Base-by-base conservation (phyloP, 352 stramenopile species). In the Globisporangium radiosum region DNA sequence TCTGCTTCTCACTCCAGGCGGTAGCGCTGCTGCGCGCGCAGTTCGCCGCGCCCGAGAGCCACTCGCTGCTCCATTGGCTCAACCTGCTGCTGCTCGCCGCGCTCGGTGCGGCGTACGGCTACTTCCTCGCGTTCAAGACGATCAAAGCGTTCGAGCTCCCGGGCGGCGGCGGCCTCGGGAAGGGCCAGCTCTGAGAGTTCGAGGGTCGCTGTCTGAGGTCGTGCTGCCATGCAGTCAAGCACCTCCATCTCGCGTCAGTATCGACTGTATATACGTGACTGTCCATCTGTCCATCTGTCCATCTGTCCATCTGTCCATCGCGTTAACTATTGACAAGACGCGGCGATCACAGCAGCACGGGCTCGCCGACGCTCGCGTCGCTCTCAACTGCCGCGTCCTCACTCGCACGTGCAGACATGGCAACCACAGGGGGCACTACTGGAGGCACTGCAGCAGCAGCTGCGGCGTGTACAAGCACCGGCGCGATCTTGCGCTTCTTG, bases 121-220 rank as follows among this genome's bases (percentile, higher is more conserved):
- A 92, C 69, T 92, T 94, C 56, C 73, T 94, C 39, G 60, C 80
- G 44, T 92, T 91, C 72, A 92, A 90, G 76, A 90, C 85, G 57
- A 92, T 92, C 67, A 94, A 94, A 69, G 82, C 81, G 33, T 94
- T 94, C 53, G 85, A 94, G 61, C 68, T 94, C 33, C 85, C 85
- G 0, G 51, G 58, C 40, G 48, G 45, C 4, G 47, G 54, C 19
- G 79, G 76, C 52, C 71, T 76, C 51, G 69, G 79, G 47, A 89
- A 87, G 58, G 67, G 69, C 14, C 39, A 69, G 25, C 60, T 87
- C 40, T 91, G 64, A 82, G 38, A 3, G 6, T 17, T 7, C 43
- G 25, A 33, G 25, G 11, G 10, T 47, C 42, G 5, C 1, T 9
- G 38, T 1, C 25, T 7, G 43, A 47, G 25, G 25, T 33, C 25